phyloP scores from a whole-genome alignment of 1,284 basidiomycete genomes.

The Puccinia hordei region DNA sequence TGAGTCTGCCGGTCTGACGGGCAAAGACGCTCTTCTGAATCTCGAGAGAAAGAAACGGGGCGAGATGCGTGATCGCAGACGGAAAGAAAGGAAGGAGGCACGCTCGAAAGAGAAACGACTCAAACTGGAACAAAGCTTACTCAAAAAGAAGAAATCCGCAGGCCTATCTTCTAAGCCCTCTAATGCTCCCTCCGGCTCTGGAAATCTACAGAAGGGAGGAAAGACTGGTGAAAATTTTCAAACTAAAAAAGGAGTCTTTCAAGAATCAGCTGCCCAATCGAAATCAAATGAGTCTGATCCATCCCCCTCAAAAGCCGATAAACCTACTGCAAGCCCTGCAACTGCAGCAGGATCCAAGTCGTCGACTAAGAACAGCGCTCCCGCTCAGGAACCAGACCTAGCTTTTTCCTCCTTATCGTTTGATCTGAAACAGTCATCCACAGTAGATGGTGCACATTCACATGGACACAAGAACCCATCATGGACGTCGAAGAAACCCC shows the following conservation, averaged over 20 bases:
- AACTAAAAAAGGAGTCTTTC: not conserved
- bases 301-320: not conserved
- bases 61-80: conserved; percentile 36
- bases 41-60: conserved; percentile 35
- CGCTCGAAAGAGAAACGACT: conserved; percentile 33
- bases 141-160: conserved; percentile 15
- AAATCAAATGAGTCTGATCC: not conserved
- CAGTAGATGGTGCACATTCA: not conserved
- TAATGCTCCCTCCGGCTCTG: conserved; percentile 22
- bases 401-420: conserved; percentile 38
- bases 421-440: not conserved
- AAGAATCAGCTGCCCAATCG: not conserved
- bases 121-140: conserved; percentile 24
- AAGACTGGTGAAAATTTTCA: not conserved
- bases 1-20: not conserved
- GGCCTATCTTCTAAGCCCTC: not conserved
- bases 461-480: conserved; percentile 26
- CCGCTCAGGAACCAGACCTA: conserved; percentile 17
- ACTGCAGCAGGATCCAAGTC: not conserved
- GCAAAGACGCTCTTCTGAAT: conserved; percentile 39
- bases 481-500: conserved; percentile 45
- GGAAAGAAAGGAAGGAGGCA: conserved; percentile 39
- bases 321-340: not conserved
- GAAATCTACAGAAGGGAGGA: conserved; percentile 31
- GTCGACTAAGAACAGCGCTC: not conserved